Percentiles rank a stretch among this genome's conserved stretches.
Conservation (phyloP, 768 basidiomycete genomes). For the Austroboletus eburneus region DNA sequence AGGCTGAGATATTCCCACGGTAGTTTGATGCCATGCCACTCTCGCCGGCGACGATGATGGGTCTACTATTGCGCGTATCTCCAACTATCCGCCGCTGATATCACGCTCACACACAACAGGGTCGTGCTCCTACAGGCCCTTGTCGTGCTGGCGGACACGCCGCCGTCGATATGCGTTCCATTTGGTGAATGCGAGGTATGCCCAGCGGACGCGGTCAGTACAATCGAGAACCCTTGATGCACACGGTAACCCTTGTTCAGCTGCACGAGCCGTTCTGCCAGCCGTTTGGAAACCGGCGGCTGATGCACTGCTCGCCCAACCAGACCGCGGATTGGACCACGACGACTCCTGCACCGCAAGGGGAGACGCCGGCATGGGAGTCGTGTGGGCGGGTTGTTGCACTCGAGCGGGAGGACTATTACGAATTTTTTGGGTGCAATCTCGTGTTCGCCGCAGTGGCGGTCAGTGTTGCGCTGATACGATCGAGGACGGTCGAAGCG, state of each 20-base stretch:
- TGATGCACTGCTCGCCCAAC: slow-evolving; percentile 69
- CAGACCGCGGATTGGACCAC: slow-evolving; percentile 22
- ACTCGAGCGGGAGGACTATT: slow-evolving; percentile 82
- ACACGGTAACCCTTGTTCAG: slow-evolving; percentile 36
- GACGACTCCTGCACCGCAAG: slow-evolving; percentile 22
- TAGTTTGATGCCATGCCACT: slow-evolving; percentile 10
- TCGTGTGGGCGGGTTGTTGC: slow-evolving; percentile 84
- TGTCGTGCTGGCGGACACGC: slow-evolving; percentile 7
- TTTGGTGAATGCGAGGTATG: slow-evolving; percentile 61
- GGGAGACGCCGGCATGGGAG: slow-evolving; percentile 83
- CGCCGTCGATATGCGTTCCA: slow-evolving; percentile 41
- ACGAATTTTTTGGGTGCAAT: slow-evolving; percentile 88
- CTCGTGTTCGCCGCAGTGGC: slow-evolving; percentile 65
- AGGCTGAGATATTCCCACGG: slow-evolving; percentile 25
- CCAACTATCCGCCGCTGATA: not conserved
- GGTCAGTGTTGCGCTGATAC: slow-evolving; percentile 59
- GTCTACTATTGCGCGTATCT: slow-evolving; percentile 8
- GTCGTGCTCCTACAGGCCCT: slow-evolving; percentile 9
- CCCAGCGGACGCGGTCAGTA: slow-evolving; percentile 55
- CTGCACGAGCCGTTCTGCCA: slow-evolving; percentile 86
- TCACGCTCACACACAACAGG: slow-evolving; percentile 8
- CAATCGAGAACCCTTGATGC: slow-evolving; percentile 2
- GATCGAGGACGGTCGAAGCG: slow-evolving; percentile 64
- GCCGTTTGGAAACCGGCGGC: slow-evolving; percentile 91
- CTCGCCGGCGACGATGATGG: slow-evolving; percentile 10